phyloP scores from a whole-genome alignment of 1,139 yeast species.

The Suhomyces choctaworum region DNA sequence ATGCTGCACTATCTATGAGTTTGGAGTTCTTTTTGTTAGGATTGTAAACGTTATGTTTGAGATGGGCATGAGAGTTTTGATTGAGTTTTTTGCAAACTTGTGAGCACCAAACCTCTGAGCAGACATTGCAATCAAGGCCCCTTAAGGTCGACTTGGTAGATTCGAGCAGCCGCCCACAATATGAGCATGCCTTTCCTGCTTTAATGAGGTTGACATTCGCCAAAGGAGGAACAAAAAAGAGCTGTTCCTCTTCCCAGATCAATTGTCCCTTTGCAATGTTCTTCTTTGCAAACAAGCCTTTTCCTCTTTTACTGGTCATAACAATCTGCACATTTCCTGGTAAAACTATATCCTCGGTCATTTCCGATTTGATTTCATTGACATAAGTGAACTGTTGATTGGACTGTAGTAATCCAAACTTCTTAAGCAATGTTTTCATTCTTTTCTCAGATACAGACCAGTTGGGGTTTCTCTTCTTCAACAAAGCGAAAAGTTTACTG shows the following conservation, averaged over 20 bases:
- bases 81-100: constrained; percentile 56
- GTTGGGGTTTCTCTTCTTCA: constrained; percentile 52
- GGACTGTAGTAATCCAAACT: constrained; percentile 50
- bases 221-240: constrained; percentile 69
- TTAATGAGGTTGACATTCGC: constrained; percentile 64
- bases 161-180: constrained; percentile 66
- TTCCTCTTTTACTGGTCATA: constrained; percentile 48
- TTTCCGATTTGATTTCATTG: constrained; percentile 53
- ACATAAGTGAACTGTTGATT: constrained; percentile 49
- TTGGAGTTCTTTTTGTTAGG: constrained; percentile 25
- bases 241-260: constrained; percentile 63
- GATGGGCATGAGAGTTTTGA: constrained; percentile 52
- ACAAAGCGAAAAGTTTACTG: constrained; percentile 51
- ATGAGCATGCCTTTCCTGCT: constrained; percentile 72
- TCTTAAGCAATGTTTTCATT: constrained; percentile 53
- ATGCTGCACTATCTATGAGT: constrained; percentile 47
- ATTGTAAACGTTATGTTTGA: constrained; percentile 53
- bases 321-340: constrained; percentile 49
- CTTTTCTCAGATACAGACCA: constrained; percentile 69
- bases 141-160: constrained; percentile 32
- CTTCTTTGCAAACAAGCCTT: constrained; percentile 49
- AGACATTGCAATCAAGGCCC: constrained; percentile 68
- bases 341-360: constrained; percentile 50
- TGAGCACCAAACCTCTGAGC: constrained; percentile 75
- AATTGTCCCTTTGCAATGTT: constrained; percentile 50